Base-by-base conservation (phyloP, 2,329 filamentous ascomycete genomes). In the Dothideomycetes sp. region DNA sequence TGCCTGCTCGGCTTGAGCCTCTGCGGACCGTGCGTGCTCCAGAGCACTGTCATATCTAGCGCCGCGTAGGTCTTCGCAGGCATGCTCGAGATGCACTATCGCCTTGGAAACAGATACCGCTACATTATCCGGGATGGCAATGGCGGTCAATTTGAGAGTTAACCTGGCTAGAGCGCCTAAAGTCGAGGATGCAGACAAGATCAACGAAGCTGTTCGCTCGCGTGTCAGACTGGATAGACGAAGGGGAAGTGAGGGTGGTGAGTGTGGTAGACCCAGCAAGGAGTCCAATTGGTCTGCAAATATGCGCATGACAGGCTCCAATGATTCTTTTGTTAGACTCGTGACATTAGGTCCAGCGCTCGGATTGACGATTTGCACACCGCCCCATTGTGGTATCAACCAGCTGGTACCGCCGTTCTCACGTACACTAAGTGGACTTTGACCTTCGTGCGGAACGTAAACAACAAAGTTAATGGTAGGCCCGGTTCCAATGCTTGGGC, bases 401-500 rank as follows among this genome's bases (percentile, higher is more conserved):
- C 89, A 96, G 29, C 86, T 87, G 8, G 79, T 86, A 5, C 69
- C 73, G 24, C 65, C 64, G 46, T 67, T 75, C 36, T 74, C 75
- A 41, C 73, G 70, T 34, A 82, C 68, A 5, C 74, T 49, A 24
- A 82, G 62, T 10, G 78, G 79, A 3, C 70, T 71, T 44, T 77
- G 70, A 5, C 63, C 63, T 43, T 82, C 75, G 42, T 84, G 78
- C 4, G 88, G 86, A 5, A 93, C 78, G 54, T 91, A 98, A 19
- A 96, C 72, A 41, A 96, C 79, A 57, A 98, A 96, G 62, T 98
- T 96, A 54, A 98, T 79, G 0, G 91, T 98, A 1, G 91, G 91
- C 0, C 89, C 89, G 14, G 77, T 79, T 31, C 88, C 91, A 49
- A 98, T 96, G 41, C 86, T 94, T 1, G 89, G 89, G 46, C 84